Conservation (phyloP, 208 protist genomes). For the Acanthamoeba lenticulata region DNA sequence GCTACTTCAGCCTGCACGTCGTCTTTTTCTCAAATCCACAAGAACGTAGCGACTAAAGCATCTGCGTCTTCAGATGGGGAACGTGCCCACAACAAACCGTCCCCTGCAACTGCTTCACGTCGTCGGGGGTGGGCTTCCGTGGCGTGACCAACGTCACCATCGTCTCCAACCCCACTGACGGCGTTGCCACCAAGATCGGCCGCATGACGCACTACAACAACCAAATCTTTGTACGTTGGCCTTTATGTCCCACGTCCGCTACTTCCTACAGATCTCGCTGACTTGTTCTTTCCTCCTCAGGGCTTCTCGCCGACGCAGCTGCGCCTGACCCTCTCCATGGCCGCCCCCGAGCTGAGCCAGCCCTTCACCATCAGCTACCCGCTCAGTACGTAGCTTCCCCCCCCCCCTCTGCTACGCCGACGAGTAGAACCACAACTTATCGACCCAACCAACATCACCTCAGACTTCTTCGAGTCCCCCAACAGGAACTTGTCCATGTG, state of each 20-base stretch:
- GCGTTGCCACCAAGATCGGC: constrained; percentile 8
- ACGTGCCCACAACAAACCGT: background rate
- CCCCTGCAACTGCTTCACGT: background rate
- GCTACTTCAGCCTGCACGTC: too few species aligned
- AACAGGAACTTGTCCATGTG: background rate
- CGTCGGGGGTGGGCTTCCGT: background rate
- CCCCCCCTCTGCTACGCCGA: background rate
- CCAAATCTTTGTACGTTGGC: background rate
- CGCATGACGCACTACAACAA: constrained; percentile 53
- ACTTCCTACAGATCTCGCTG: too few species aligned
- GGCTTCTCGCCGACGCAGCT: constrained; percentile 28
- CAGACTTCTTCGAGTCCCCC: constrained; percentile 51
- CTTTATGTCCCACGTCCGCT: background rate
- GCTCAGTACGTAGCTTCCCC: background rate
- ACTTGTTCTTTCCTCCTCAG: background rate
- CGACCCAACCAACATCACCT: background rate
- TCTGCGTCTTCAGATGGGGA: background rate
- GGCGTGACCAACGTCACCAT: background rate
- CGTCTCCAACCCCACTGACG: background rate
- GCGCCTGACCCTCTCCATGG: constrained; percentile 9
- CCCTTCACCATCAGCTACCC: constrained; percentile 43
- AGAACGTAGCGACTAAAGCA: too few species aligned
- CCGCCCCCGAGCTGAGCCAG: background rate
- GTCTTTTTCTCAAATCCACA: too few species aligned
- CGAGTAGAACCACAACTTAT: too few species aligned